phyloP scores from a whole-genome alignment of 768 basidiomycete genomes.

The Epithele typhae region DNA sequence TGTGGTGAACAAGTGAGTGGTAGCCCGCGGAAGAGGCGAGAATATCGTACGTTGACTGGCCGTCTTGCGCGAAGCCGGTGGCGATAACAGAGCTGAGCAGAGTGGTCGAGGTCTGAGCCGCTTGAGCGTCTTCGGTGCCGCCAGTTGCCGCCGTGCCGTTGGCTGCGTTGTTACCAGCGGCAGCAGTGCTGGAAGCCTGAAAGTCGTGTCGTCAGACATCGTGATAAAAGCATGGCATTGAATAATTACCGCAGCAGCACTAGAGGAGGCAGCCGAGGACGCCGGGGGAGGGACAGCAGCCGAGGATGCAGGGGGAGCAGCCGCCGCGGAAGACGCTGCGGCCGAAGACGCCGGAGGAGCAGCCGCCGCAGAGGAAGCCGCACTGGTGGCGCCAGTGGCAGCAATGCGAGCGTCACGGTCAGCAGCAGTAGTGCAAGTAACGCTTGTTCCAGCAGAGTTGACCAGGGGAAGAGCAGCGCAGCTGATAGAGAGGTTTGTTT shows the following conservation, averaged over 20 bases:
- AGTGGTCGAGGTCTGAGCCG: conserved; percentile 23
- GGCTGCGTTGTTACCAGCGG: background rate
- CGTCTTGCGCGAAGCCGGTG: conserved; percentile 43
- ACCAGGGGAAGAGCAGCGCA: conserved; percentile 43
- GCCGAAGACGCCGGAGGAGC: too few species aligned
- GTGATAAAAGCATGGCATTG: too few species aligned
- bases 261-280: too few species aligned
- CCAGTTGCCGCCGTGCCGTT: background rate
- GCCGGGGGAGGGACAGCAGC: background rate
- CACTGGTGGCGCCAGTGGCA: conserved; percentile 26
- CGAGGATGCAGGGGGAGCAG: conserved; percentile 11
- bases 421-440: conserved; percentile 47
- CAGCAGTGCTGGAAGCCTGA: background rate
- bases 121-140: too few species aligned
- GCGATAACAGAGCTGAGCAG: conserved; percentile 44
- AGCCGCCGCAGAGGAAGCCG: too few species aligned
- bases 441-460: conserved; percentile 43
- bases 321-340: conserved; percentile 2
- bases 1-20: conserved; percentile 44
- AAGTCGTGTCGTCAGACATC: too few species aligned
- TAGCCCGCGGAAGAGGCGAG: conserved; percentile 39
- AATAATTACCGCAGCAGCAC: too few species aligned
- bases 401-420: conserved; percentile 35
- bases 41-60: conserved; percentile 40
- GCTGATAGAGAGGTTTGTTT: conserved; percentile 30